Base-by-base conservation (phyloP, 2,329 filamentous ascomycete genomes). In the Teratosphaeriaceae sp. region DNA sequence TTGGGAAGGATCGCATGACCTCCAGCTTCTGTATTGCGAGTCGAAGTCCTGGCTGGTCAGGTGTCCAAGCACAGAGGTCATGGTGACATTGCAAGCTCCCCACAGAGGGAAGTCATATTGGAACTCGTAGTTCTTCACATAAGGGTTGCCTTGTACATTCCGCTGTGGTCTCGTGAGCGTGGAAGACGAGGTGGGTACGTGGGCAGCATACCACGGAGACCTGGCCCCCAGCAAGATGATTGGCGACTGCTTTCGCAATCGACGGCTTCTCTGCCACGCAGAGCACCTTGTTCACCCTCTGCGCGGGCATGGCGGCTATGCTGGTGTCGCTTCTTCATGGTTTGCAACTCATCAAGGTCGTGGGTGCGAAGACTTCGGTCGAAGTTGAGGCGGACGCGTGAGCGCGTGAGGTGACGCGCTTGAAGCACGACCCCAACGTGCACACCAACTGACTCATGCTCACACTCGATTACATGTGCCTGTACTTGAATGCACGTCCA, bases 71-170 rank as follows among this genome's bases (percentile, higher is more conserved):
- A 98, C 92, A 49, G 84, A 88, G 43, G 92, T 98, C 85, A 98
- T 97, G 33, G 84, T 88, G 36, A 96, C 90, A 11, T 79, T 73
- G 63, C 86, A 95, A 48, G 73, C 74, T 16, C 89, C 88, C 85
- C 88, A 95, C 51, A 76, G 72, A 36, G 72, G 75, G 63, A 98
- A 98, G 61, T 87, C 81, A 67, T 92, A 98, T 35, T 83, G 76
- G 60, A 98, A 98, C 21, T 80, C 75, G 68, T 96, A 97, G 58
- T 98, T 98, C 63, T 96, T 97, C 64, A 94, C 83, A 66, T 82
- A 97, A 54, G 78, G 76, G 51, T 81, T 81, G 16, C 79, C 76
- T 26, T 60, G 72, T 2, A 88, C 84, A 49, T 78, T 75, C 53
- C 75, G 74, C 87, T 94, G 56, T 12, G 38, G 9, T 13, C 42